Evolutionary conservation across 2,329 filamentous ascomycete genomes (phyloP).

Genomic region (Pestalotiopsis sp.): DNA sequence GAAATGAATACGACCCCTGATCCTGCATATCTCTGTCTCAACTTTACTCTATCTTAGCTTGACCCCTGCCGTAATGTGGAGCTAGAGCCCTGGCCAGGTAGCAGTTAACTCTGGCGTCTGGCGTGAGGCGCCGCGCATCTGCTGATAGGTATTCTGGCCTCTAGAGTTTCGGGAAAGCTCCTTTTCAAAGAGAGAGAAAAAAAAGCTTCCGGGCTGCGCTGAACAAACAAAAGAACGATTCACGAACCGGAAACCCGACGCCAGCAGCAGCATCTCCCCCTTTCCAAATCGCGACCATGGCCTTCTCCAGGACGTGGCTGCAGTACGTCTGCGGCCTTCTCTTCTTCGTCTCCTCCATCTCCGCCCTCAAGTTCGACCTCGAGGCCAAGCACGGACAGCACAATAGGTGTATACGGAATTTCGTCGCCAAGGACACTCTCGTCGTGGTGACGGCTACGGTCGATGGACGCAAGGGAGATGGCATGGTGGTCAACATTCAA

Average conservation of each 20-base stretch:
- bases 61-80: neutral
- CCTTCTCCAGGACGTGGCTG: slow-evolving; percentile 53
- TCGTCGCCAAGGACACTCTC: slow-evolving; percentile 86
- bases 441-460: slow-evolving; percentile 94
- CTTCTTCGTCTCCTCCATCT: slow-evolving; percentile 54
- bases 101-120: neutral
- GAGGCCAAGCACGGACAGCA: slow-evolving; percentile 68
- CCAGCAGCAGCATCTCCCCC: neutral
- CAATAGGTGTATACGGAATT: slow-evolving; percentile 95
- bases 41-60: neutral
- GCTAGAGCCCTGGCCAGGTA: neutral
- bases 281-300: slow-evolving; percentile 41
- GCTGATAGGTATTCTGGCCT: slow-evolving; percentile 1
- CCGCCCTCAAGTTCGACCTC: slow-evolving; percentile 93
- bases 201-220: neutral
- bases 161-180: neutral
- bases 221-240: slow-evolving; percentile 11
- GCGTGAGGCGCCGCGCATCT: neutral
- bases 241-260: slow-evolving; percentile 8
- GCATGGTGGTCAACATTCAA: slow-evolving; percentile 91
- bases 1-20: neutral
- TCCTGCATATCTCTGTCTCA: neutral
- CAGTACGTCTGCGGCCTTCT: slow-evolving; percentile 61
- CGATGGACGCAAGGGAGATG: slow-evolving; percentile 85
- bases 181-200: neutral